Evolutionary conservation across 768 basidiomycete species (phyloP).

Genomic region (Clitopilus hobsonii): DNA sequence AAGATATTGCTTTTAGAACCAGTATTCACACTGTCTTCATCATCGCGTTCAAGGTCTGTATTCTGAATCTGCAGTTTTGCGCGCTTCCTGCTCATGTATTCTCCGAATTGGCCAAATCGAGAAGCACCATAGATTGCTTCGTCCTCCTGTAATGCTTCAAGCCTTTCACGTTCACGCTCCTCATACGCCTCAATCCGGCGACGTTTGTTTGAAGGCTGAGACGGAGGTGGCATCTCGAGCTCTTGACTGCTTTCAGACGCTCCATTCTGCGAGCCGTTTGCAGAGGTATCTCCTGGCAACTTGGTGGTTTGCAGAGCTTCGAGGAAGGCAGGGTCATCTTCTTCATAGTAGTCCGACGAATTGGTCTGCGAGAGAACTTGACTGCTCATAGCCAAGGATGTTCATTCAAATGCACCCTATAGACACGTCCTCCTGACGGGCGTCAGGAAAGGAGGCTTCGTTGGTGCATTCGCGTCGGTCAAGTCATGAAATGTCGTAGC

Average conservation of each 20-base stretch:
- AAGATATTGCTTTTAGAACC: constrained; percentile 51
- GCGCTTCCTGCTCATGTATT: constrained; percentile 89
- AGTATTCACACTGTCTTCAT: constrained; percentile 10
- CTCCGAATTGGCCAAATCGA: constrained; percentile 77
- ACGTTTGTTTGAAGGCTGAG: constrained; percentile 39
- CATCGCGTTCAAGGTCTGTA: constrained; percentile 23
- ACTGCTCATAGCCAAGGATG: background rate
- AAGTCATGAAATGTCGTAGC: too few species aligned
- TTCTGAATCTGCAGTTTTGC: constrained; percentile 89
- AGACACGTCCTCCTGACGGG: too few species aligned
- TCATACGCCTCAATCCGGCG: constrained; percentile 22
- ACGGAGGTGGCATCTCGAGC: constrained; percentile 30
- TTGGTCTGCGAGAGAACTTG: constrained; percentile 18
- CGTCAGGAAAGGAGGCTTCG: too few species aligned
- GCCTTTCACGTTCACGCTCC: constrained; percentile 10
- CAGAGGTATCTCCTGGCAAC: constrained; percentile 43
- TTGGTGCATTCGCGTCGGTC: too few species aligned
- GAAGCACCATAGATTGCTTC: constrained; percentile 68
- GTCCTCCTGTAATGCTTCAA: constrained; percentile 18
- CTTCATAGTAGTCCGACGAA: constrained; percentile 53
- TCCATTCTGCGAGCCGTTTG: constrained; percentile 2
- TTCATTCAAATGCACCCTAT: background rate
- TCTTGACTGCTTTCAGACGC: constrained; percentile 19
- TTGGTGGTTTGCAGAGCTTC: constrained; percentile 38
- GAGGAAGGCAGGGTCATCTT: constrained; percentile 51